Base-by-base conservation (phyloP, 495 filamentous ascomycete genomes). In the Xanthoparmelia taractica region DNA sequence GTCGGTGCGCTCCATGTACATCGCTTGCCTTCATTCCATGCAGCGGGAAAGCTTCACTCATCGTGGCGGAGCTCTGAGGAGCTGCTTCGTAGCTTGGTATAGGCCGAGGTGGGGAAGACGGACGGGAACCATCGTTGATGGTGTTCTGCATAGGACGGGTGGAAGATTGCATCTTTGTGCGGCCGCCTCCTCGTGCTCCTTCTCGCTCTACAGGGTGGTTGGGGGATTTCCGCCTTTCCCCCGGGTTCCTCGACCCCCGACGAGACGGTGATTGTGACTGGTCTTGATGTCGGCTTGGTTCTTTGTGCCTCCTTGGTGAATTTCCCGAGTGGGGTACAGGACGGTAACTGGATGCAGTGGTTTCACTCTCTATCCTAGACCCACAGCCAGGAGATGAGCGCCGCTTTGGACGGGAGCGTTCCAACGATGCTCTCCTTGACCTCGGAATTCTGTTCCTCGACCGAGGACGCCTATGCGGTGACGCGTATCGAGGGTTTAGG, bases 81-180 rank as follows among this genome's bases (percentile, higher is more conserved):
- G 73, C 75, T 23, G 73, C 60, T 50, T 78, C 74, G 60, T 70
- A 75, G 58, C 67, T 73, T 40, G 75, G 67, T 27, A 73, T 72
- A 12, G 69, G 73, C 8, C 77, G 75, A 38, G 64, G 68, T 48
- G 78, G 78, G 40, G 80, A 79, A 10, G 73, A 73, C 37, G 77
- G 75, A 34, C 72, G 70, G 29, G 58, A 58, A 4, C 65, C 67
- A 43, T 71, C 71, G 37, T 71, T 67, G 37, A 66, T 59, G 38
- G 61, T 65, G 18, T 73, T 69, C 56, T 72, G 72, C 17, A 63
- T 69, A 40, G 70, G 70, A 61, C 71, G 67, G 27, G 61, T 69
- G 48, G 63, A 63, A 23, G 75, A 66, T 58, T 63, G 69, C 74
- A 78, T 78, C 33, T 66, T 69, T 27, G 64, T 65, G 57, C 61